Evolutionary conservation across 208 protist genomes (phyloP).

Genomic region (Wallacemonas sp.): DNA sequence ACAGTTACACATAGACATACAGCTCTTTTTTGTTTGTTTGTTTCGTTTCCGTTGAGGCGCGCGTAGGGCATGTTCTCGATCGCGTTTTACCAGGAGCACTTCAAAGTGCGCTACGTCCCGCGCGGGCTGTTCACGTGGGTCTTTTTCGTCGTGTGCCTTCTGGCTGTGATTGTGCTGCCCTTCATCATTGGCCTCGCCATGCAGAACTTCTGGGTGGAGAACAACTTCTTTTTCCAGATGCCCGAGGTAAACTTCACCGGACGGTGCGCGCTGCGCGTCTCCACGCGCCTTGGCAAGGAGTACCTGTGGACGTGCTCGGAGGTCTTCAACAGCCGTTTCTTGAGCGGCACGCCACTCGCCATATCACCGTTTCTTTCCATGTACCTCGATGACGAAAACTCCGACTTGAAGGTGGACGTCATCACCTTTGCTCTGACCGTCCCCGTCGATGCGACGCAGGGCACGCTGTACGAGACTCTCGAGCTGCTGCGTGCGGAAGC

Average conservation of each 20-base stretch:
- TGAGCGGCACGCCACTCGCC: constrained; percentile 35
- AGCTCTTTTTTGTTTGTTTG: too few relatives aligned
- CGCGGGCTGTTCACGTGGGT: constrained; percentile 57
- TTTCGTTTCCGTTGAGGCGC: background rate
- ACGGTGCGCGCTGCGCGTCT: constrained; percentile 56
- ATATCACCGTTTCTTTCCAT: constrained; percentile 62
- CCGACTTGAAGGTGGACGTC: constrained; percentile 33
- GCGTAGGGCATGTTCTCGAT: constrained; percentile 14
- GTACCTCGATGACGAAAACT: constrained; percentile 51
- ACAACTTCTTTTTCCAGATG: constrained; percentile 48
- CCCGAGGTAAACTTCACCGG: constrained; percentile 59
- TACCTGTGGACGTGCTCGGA: constrained; percentile 81
- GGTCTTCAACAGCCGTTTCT: constrained; percentile 45
- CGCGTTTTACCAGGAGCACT: constrained; percentile 70
- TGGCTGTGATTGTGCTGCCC: constrained; percentile 52
- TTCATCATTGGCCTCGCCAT: constrained; percentile 68
- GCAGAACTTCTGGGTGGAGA: constrained; percentile 78
- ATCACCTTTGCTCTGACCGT: constrained; percentile 57
- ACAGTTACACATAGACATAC: too few relatives aligned
- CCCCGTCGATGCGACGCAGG: constrained; percentile 45
- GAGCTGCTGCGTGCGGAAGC: background rate
- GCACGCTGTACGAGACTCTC: constrained; percentile 21
- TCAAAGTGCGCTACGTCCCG: constrained; percentile 67
- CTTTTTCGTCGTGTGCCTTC: constrained; percentile 62
- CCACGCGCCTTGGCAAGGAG: constrained; percentile 58